Evolutionary conservation across 805 yeast species (phyloP).

Genomic region (Saccharomycopsis oosterbeekiorum): DNA sequence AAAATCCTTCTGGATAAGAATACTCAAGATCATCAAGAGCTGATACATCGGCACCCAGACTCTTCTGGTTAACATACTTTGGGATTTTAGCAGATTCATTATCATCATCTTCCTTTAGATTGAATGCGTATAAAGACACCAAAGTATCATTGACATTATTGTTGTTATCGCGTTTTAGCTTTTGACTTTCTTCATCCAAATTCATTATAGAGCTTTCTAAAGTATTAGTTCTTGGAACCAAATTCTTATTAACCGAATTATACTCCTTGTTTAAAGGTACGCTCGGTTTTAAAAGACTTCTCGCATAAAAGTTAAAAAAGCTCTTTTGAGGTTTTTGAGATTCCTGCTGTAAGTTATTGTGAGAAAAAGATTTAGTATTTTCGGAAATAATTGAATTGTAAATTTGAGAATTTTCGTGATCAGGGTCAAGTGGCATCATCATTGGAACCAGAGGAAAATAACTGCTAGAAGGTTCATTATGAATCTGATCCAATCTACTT

Average conservation of each 20-base stretch:
- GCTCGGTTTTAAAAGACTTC: neutral
- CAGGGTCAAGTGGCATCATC: neutral
- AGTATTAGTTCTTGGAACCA: neutral
- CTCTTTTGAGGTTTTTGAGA: neutral
- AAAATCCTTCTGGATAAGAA: conserved; percentile 38
- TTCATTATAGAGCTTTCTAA: neutral
- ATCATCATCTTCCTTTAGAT: neutral
- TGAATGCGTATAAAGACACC: conserved; percentile 14
- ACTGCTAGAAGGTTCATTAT: neutral
- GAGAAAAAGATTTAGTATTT: neutral
- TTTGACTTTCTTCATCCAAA: neutral
- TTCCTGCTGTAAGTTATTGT: neutral
- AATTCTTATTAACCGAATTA: neutral
- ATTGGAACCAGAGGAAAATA: neutral
- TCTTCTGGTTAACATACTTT: neutral
- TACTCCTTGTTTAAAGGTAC: neutral
- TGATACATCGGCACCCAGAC: neutral
- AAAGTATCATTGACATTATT: conserved; percentile 9
- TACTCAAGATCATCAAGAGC: neutral
- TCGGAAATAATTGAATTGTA: neutral
- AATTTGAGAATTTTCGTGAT: neutral
- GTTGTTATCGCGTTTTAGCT: neutral
- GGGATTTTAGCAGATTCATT: neutral
- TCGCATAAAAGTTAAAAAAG: neutral
- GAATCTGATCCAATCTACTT: neutral